Evolutionary conservation across 805 yeast species (phyloP).

Genomic region (Yamadazyma olivae): DNA sequence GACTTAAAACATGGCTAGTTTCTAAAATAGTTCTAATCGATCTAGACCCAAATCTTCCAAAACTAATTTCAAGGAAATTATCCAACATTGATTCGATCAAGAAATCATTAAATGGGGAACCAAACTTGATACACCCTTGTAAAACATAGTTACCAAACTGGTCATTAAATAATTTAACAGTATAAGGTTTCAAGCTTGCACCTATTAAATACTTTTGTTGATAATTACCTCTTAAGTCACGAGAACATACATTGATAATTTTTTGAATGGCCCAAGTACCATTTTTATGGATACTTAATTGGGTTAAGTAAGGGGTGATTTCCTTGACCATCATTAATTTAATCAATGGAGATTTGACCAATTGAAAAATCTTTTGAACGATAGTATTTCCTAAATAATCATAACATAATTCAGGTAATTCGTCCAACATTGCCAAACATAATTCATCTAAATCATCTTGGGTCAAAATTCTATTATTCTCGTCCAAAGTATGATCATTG

Average conservation of each 20-base stretch:
- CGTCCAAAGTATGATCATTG: not conserved
- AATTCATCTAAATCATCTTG: slow-evolving; percentile 73
- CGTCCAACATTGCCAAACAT: slow-evolving; percentile 80
- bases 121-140: slow-evolving; percentile 90
- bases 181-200: slow-evolving; percentile 69
- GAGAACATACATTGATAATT: slow-evolving; percentile 63
- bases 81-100: slow-evolving; percentile 80
- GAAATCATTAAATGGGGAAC: slow-evolving; percentile 84
- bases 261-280: slow-evolving; percentile 99
- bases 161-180: slow-evolving; percentile 84
- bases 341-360: slow-evolving; percentile 59
- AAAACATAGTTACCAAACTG: slow-evolving; percentile 96
- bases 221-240: slow-evolving; percentile 4
- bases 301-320: slow-evolving; percentile 77
- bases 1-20: slow-evolving; percentile 47
- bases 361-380: slow-evolving; percentile 84
- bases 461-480: slow-evolving; percentile 22
- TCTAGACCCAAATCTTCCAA: slow-evolving; percentile 91
- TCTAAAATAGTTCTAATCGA: slow-evolving; percentile 93
- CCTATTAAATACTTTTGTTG: slow-evolving; percentile 60
- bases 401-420: slow-evolving; percentile 84
- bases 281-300: slow-evolving; percentile 92
- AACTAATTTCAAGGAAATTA: slow-evolving; percentile 75
- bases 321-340: slow-evolving; percentile 79
- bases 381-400: slow-evolving; percentile 96